These are phyloP conservation scores for Pelargonium fulgidum DNA, from an alignment of 441 rosid species.

Conservation along the genomic window DNA sequence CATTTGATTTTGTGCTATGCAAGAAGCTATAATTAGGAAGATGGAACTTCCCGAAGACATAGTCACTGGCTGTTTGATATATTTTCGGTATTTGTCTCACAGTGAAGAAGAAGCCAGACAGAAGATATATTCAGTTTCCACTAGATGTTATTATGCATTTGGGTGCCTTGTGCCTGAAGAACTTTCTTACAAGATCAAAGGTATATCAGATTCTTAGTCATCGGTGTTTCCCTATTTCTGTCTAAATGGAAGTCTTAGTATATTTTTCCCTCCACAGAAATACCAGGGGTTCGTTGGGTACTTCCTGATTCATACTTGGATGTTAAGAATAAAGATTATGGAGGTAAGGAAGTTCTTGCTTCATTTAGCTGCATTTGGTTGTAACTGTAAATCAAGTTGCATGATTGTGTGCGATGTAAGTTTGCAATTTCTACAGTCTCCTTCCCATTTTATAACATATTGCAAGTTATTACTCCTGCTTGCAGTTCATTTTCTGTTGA, in stretches of 20 bases:
- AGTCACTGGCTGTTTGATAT: not conserved
- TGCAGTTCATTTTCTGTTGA: too few relatives aligned
- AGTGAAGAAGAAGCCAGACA: slow-evolving; percentile 88
- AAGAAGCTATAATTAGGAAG: not conserved
- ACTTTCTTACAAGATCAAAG: slow-evolving; percentile 64
- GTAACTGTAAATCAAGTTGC: not conserved
- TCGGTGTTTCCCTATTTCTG: slow-evolving; percentile 1
- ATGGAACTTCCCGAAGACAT: too few relatives aligned
- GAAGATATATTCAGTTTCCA: slow-evolving; percentile 86
- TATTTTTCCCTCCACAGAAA: slow-evolving; percentile 31
- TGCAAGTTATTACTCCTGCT: not conserved
- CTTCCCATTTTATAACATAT: not conserved
- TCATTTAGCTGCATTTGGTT: not conserved
- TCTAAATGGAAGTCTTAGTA: not conserved
- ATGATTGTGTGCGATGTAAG: not conserved
- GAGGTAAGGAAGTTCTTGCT: slow-evolving; percentile 40
- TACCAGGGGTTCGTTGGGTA: slow-evolving; percentile 77
- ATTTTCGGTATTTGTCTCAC: not conserved
- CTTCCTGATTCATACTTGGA: slow-evolving; percentile 86
- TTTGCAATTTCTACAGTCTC: not conserved
- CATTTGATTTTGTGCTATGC: not conserved
- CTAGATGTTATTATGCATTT: slow-evolving; percentile 72
- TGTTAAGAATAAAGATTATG: slow-evolving; percentile 75
- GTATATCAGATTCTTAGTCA: slow-evolving; percentile 23
- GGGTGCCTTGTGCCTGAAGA: slow-evolving; percentile 88